Conservation (phyloP, 1,284 basidiomycete genomes). For the Trichosporon sp. region DNA sequence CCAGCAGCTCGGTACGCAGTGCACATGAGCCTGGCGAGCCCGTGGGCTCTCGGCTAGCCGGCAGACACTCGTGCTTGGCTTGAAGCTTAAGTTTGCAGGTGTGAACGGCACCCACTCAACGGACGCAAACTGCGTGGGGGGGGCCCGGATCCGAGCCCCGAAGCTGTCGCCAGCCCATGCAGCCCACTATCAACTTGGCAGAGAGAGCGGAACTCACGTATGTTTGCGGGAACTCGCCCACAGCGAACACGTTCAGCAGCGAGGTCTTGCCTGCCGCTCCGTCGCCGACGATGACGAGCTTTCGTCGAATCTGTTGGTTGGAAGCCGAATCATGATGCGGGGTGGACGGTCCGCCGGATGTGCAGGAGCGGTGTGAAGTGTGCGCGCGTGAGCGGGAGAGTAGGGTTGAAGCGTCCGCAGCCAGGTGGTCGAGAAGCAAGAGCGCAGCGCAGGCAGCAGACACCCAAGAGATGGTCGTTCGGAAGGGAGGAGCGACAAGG, state of each 20-base stretch:
- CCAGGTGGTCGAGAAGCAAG: neutral
- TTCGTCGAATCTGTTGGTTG: constrained; percentile 45
- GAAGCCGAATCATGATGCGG: neutral
- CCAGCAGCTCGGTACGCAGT: neutral
- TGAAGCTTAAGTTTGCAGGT: constrained; percentile 12
- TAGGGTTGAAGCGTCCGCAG: neutral
- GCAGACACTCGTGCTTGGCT: neutral
- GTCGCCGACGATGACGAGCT: constrained; percentile 80
- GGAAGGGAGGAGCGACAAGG: neutral
- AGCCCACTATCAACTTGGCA: neutral
- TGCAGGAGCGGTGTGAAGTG: neutral
- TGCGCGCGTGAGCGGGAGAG: neutral
- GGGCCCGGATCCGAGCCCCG: neutral
- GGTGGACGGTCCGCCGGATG: neutral
- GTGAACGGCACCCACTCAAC: constrained; percentile 11
- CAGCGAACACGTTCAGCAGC: constrained; percentile 67
- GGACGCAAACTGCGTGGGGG: neutral
- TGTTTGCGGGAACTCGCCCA: constrained; percentile 96
- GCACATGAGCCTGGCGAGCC: neutral
- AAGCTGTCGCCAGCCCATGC: constrained; percentile 4
- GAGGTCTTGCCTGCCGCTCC: constrained; percentile 66
- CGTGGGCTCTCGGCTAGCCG: neutral
- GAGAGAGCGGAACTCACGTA: constrained; percentile 63
- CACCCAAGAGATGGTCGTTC: neutral
- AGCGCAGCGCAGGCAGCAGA: neutral